Conservation (phyloP, 495 filamentous ascomycete genomes). For the Annulohypoxylon maeteangense region DNA sequence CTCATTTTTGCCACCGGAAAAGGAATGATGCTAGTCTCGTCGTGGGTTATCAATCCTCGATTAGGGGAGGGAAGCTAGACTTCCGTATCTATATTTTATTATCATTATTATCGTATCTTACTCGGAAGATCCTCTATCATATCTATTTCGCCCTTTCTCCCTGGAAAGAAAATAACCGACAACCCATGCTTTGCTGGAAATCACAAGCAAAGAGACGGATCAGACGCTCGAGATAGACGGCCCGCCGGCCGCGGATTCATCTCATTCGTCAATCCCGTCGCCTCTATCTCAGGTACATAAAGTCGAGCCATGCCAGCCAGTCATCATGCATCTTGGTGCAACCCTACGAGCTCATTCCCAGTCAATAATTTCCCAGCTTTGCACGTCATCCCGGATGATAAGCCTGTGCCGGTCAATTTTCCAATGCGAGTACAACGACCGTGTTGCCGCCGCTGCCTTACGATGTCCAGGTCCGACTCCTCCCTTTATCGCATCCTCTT, state of each 20-base stretch:
- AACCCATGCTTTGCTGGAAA: constrained; percentile 33
- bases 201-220: constrained; percentile 30
- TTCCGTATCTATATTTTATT: constrained; percentile 26
- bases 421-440: constrained; percentile 66
- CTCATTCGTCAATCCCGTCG: constrained; percentile 43
- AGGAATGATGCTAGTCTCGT: constrained; percentile 28
- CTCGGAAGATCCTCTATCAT: constrained; percentile 28
- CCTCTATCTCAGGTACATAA: constrained; percentile 42
- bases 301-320: constrained; percentile 30
- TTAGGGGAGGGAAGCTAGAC: constrained; percentile 41
- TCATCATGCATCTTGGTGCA: constrained; percentile 43
- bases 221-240: constrained; percentile 16
- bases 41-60: constrained; percentile 34
- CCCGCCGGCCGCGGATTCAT: constrained; percentile 30
- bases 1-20: constrained; percentile 27
- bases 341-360: constrained; percentile 60
- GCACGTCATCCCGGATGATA: constrained; percentile 65
- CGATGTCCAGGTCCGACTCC: constrained; percentile 69
- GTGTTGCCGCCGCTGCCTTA: constrained; percentile 60
- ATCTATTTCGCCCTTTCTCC: constrained; percentile 24
- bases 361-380: constrained; percentile 67
- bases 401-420: constrained; percentile 72
- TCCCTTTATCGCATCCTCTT: constrained; percentile 74
- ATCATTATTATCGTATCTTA: constrained; percentile 25
- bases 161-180: constrained; percentile 23